Evolutionary conservation across 805 yeast species (phyloP).

Genomic region (Metschnikowia santaceciliae): DNA sequence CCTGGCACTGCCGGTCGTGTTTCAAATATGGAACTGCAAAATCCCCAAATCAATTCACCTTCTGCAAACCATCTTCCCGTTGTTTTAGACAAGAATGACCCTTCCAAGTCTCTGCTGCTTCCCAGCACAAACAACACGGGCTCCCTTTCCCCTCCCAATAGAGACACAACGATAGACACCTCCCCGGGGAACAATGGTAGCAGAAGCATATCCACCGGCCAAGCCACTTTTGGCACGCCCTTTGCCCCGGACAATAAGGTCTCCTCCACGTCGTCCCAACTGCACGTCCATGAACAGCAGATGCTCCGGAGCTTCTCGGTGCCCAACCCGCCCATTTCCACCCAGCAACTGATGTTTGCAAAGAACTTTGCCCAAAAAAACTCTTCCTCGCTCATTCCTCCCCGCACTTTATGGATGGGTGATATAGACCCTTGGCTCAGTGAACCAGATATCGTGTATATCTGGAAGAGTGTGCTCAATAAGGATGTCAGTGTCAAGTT

Average conservation of each 20-base stretch:
- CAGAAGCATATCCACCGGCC: too few relatives aligned
- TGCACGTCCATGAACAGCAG: constrained; percentile 43
- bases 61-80: too few relatives aligned
- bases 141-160: too few relatives aligned
- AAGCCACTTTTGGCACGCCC: too few relatives aligned
- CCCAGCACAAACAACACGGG: too few relatives aligned
- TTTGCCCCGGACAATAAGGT: constrained; percentile 2
- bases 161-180: too few relatives aligned
- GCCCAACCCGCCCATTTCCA: constrained; percentile 40
- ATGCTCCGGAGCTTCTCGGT: constrained; percentile 35
- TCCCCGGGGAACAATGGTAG: too few relatives aligned
- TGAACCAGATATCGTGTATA: constrained; percentile 49
- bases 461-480: constrained; percentile 57
- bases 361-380: constrained; percentile 16
- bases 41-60: too few relatives aligned
- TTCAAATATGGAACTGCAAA: too few relatives aligned
- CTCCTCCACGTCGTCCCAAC: constrained; percentile 33
- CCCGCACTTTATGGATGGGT: constrained; percentile 86
- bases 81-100: too few relatives aligned
- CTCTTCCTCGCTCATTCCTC: constrained; percentile 33
- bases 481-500: constrained; percentile 62
- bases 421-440: constrained; percentile 79
- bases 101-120: too few relatives aligned
- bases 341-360: constrained; percentile 34
- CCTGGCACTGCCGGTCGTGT: too few relatives aligned